Conservation (phyloP, 129 eudicot genomes). For the Escallonia rubra region DNA sequence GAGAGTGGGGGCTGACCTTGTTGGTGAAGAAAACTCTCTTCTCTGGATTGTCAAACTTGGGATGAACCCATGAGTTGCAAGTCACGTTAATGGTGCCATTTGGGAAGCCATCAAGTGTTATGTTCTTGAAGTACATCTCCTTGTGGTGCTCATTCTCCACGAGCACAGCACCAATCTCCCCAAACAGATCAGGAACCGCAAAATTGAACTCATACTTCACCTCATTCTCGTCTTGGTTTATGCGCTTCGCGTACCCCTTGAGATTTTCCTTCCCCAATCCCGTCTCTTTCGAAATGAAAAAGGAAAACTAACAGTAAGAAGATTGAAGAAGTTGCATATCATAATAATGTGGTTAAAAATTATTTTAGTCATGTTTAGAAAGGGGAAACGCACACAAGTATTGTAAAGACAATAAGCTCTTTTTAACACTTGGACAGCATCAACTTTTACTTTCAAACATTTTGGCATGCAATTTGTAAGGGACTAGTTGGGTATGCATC, state of each 20-base stretch:
- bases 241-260: constrained; percentile 32
- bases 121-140: constrained; percentile 42
- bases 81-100: constrained; percentile 15
- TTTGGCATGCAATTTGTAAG: too few species aligned
- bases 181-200: constrained; percentile 41
- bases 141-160: constrained; percentile 57
- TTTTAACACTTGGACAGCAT: too few species aligned
- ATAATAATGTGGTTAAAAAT: too few species aligned
- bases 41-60: constrained; percentile 36
- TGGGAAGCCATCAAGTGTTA: constrained; percentile 37
- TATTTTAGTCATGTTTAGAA: too few species aligned
- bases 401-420: too few species aligned
- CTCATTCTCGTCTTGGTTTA: constrained; percentile 10
- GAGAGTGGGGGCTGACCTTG: constrained; percentile 35
- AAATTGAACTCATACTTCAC: constrained; percentile 32
- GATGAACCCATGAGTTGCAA: constrained; percentile 53
- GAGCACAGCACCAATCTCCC: constrained; percentile 55
- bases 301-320: neutral
- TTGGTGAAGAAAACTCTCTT: constrained; percentile 57
- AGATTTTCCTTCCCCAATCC: constrained; percentile 37
- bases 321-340: too few species aligned
- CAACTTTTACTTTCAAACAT: too few species aligned
- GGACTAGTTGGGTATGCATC: too few species aligned
- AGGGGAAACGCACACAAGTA: too few species aligned
- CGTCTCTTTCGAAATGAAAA: constrained; percentile 20